Conservation (phyloP, 139 green algal genomes). For the Asterochloris erici region DNA sequence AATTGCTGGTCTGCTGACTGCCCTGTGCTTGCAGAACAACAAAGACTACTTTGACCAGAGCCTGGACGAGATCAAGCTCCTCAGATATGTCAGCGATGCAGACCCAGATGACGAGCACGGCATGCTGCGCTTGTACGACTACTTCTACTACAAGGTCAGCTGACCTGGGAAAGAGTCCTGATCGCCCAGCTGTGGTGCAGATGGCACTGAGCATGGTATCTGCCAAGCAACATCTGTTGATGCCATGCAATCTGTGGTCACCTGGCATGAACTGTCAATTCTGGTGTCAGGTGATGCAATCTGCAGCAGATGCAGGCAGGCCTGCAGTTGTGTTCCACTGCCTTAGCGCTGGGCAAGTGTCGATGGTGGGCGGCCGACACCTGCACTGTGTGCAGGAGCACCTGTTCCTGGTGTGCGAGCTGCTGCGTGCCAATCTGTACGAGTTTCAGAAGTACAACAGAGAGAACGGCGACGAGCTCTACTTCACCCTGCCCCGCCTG, state of each 20-base stretch:
- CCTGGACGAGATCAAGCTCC: constrained; percentile 97
- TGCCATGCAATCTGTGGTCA: too few species aligned
- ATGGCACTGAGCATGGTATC: too few species aligned
- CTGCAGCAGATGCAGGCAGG: too few species aligned
- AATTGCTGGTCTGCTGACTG: not conserved
- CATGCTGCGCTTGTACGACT: constrained; percentile 93
- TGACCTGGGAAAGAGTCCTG: too few species aligned
- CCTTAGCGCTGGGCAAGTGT: too few species aligned
- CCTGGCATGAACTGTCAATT: too few species aligned
- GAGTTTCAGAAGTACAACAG: constrained; percentile 96
- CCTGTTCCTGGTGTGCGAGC: constrained; percentile 95
- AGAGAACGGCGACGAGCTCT: constrained; percentile 62
- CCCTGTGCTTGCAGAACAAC: constrained; percentile 71
- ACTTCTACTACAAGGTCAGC: constrained; percentile 91
- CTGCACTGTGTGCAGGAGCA: constrained; percentile 73
- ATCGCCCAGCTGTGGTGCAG: too few species aligned
- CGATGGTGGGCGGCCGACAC: too few species aligned
- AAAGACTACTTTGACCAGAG: constrained; percentile 98
- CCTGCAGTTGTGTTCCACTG: too few species aligned
- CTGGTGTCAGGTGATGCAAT: too few species aligned
- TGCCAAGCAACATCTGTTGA: too few species aligned
- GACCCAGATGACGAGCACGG: constrained; percentile 86
- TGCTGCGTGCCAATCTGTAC: constrained; percentile 96
- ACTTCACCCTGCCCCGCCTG: constrained; percentile 89
- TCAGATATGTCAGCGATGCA: constrained; percentile 79